Evolutionary conservation across 116 monocot genomes (phyloP).

Genomic region (Zostera marina): DNA sequence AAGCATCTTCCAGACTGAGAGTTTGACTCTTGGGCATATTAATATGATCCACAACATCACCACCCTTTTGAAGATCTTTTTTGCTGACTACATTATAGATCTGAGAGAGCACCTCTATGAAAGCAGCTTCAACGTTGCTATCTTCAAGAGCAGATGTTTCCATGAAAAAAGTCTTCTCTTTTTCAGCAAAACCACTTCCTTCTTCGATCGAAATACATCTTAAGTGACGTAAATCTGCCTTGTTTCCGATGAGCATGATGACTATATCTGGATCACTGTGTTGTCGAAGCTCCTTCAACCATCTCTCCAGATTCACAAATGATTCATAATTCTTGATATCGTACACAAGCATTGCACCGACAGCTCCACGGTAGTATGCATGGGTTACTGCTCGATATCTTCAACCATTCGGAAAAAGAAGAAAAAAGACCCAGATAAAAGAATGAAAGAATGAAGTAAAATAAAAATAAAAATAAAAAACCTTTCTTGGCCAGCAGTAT

Average conservation of each 20-base stretch:
- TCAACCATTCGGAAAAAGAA: background rate
- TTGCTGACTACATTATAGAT: slow-evolving; percentile 43
- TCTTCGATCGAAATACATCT: slow-evolving; percentile 39
- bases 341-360: slow-evolving; percentile 58
- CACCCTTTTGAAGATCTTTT: slow-evolving; percentile 43
- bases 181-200: slow-evolving; percentile 39
- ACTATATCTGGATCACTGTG: slow-evolving; percentile 53
- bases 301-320: slow-evolving; percentile 50
- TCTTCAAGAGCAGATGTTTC: slow-evolving; percentile 59
- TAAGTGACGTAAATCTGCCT: slow-evolving; percentile 49
- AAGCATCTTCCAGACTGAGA: slow-evolving; percentile 26
- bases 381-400: slow-evolving; percentile 65
- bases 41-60: slow-evolving; percentile 28
- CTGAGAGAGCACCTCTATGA: slow-evolving; percentile 54
- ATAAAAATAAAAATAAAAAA: background rate
- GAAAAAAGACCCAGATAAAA: background rate
- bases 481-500: slow-evolving; percentile 75
- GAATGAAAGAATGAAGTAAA: background rate
- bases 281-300: slow-evolving; percentile 53
- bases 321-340: slow-evolving; percentile 48
- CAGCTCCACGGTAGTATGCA: slow-evolving; percentile 60
- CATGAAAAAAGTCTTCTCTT: slow-evolving; percentile 47
- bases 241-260: slow-evolving; percentile 65
- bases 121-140: slow-evolving; percentile 44
- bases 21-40: slow-evolving; percentile 28